phyloP scores from a whole-genome alignment of 225 moss, liverwort and hornwort species.

The Sphagnum contortum region DNA sequence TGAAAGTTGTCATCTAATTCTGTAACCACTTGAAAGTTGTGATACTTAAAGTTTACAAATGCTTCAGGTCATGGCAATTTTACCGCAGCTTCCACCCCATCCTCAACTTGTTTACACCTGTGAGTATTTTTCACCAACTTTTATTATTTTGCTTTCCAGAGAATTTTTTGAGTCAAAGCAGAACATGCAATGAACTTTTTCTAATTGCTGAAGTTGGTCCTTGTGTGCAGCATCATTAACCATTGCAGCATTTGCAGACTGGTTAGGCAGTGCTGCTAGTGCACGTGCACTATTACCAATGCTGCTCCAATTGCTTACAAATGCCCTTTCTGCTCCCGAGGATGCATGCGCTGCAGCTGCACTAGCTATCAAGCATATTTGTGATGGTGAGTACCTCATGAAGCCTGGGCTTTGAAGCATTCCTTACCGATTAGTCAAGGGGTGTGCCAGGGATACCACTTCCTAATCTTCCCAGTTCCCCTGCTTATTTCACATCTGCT shows the following conservation, averaged over 20 bases:
- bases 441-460: no score
- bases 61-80: conserved; percentile 62
- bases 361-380: conserved; percentile 93
- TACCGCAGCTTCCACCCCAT: conserved; percentile 73
- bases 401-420: background rate
- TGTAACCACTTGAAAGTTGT: no score
- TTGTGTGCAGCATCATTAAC: conserved; percentile 82
- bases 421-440: background rate
- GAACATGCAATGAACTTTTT: conserved; percentile 5
- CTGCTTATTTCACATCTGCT: no score
- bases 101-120: conserved; percentile 88
- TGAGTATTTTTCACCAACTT: conserved; percentile 24
- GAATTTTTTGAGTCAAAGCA: background rate
- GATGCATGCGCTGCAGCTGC: conserved; percentile 89
- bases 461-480: no score
- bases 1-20: no score
- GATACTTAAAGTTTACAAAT: background rate
- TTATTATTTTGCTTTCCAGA: no score
- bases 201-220: background rate
- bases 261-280: conserved; percentile 59
- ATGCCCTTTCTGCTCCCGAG: conserved; percentile 60
- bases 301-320: conserved; percentile 62
- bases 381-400: conserved; percentile 60
- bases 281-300: conserved; percentile 59
- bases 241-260: conserved; percentile 88